Evolutionary conservation across 2,329 filamentous ascomycete genomes (phyloP), one percentile per base, ranked within the genome.

Genomic region (Clarireedia homoeocarpa): DNA sequence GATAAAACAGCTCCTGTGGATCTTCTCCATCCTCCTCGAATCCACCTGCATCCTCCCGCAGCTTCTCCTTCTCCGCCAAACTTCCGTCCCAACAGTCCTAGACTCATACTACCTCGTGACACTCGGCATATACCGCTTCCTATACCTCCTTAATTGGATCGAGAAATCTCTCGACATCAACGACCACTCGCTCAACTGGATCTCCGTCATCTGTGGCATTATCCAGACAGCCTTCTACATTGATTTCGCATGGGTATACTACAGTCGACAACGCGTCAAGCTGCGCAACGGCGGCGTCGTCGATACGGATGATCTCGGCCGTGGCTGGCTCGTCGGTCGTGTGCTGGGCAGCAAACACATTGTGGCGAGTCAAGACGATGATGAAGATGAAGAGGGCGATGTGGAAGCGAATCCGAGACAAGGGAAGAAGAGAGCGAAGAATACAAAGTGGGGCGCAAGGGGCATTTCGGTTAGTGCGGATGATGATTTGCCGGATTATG

Each of bases 211-310:
- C 59, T 96, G 95, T 66, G 92, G 92, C 55, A 75, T 95, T 58
- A 77, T 97, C 26, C 92, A 97, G 74, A 96, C 91, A 0, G 84
- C 87, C 1, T 82, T 96, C 45, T 96, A 96, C 71, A 70, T 91
- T 64, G 92, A 97, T 72, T 97, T 97, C 69, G 91, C 90, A 38
- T 96, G 91, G 91, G 91, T 97, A 1, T 97, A 97, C 77, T 96
- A 89, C 75, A 88, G 87, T 10, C 82, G 92, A 61, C 92, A 96
- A 75, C 83, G 91, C 56, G 91, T 97, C 67, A 96, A 96, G 84
- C 84, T 97, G 15, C 82, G 92, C 59, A 85, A 83, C 62, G 92
- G 92, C 46, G 89, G 90, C 6, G 79, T 96, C 17, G 89, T 97
- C 14, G 92, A 97, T 68, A 86, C 86, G 4, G 91, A 96, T 62